Conservation (phyloP, 352 stramenopile species). For the Phytophthora sp. region DNA sequence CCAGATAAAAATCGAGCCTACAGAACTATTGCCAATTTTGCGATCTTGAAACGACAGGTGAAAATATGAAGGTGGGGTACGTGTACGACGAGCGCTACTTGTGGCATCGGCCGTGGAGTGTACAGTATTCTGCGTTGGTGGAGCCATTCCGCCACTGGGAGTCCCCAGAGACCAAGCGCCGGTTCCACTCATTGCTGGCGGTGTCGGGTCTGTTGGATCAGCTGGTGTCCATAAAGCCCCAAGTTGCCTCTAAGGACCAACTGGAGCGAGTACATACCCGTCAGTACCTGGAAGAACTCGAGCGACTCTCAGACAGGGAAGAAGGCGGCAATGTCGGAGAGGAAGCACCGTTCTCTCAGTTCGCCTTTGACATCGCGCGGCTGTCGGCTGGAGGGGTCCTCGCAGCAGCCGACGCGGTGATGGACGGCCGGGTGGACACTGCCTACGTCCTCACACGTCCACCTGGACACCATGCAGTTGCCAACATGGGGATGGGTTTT, state of each 20-base stretch:
- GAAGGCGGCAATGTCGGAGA: constrained; percentile 77
- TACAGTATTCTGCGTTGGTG: constrained; percentile 55
- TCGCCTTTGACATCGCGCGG: constrained; percentile 74
- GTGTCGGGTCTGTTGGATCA: constrained; percentile 64
- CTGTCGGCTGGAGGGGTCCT: constrained; percentile 77
- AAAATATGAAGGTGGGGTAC: constrained; percentile 63
- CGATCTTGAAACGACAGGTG: constrained; percentile 13
- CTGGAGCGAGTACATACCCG: constrained; percentile 64
- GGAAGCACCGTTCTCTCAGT: constrained; percentile 73
- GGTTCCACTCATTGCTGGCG: constrained; percentile 79
- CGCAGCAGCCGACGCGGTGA: constrained; percentile 61
- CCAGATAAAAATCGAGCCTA: no score
- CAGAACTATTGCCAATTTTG: no score
- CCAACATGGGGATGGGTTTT: constrained; percentile 69
- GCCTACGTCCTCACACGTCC: constrained; percentile 74
- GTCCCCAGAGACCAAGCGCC: constrained; percentile 78
- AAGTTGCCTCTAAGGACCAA: constrained; percentile 49
- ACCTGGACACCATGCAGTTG: constrained; percentile 74
- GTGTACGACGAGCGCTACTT: constrained; percentile 86
- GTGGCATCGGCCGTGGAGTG: constrained; percentile 72
- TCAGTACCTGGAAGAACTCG: constrained; percentile 60
- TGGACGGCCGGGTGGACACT: constrained; percentile 43
- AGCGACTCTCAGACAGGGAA: constrained; percentile 51
- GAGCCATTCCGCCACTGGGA: constrained; percentile 84
- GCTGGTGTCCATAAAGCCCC: constrained; percentile 51